These are phyloP conservation scores for Dacryopinax spathularia DNA, from an alignment of 768 basidiomycete genomes.

Conservation along the genomic window DNA sequence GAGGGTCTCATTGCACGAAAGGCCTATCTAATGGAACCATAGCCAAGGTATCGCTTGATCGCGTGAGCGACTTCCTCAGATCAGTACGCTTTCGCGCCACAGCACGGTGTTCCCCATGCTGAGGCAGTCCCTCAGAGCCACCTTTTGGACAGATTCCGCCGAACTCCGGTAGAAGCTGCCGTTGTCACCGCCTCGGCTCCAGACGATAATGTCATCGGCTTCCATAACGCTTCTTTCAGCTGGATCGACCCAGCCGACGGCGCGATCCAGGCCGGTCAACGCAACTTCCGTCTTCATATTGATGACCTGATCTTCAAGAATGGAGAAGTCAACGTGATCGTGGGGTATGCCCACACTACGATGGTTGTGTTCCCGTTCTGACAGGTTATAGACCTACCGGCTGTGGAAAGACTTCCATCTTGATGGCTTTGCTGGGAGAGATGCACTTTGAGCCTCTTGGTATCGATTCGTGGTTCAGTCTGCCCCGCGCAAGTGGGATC, in stretches of 20 bases:
- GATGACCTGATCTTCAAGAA: constrained; percentile 25
- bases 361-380: constrained; percentile 18
- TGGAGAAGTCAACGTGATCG: constrained; percentile 26
- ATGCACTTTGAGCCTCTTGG: constrained; percentile 24
- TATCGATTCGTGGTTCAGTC: constrained; percentile 24
- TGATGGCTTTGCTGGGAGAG: constrained; percentile 27
- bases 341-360: constrained; percentile 10
- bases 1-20: background rate
- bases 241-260: constrained; percentile 40
- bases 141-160: background rate
- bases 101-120: background rate
- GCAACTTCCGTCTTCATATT: constrained; percentile 22
- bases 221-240: constrained; percentile 30
- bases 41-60: constrained; percentile 52
- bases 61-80: constrained; percentile 36
- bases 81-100: background rate
- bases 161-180: background rate
- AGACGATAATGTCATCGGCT: constrained; percentile 12
- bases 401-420: constrained; percentile 11
- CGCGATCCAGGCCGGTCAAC: constrained; percentile 17
- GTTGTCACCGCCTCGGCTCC: constrained; percentile 8
- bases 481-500: constrained; percentile 9
- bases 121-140: background rate
- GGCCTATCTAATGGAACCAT: constrained; percentile 3
- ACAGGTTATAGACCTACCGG: background rate